Conservation (phyloP, 495 filamentous ascomycete species). For the Podospora comata region DNA sequence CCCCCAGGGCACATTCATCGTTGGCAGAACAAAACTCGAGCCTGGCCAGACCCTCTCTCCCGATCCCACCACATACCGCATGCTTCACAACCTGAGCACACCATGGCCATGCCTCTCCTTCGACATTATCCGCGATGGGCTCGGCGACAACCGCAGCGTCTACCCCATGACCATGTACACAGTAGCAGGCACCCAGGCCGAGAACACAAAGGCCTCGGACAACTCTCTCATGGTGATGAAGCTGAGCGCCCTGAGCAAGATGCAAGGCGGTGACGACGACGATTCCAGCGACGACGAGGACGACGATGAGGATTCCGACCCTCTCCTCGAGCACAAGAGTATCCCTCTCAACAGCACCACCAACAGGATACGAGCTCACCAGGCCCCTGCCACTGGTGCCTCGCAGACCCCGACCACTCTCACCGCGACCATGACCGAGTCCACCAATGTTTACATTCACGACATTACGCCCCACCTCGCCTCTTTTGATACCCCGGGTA, state of each 20-base stretch:
- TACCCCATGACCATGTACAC: slow-evolving; percentile 94
- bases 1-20: slow-evolving; percentile 75
- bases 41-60: slow-evolving; percentile 87
- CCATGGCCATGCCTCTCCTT: slow-evolving; percentile 97
- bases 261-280: slow-evolving; percentile 62
- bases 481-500: slow-evolving; percentile 85
- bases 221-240: slow-evolving; percentile 96
- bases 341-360: slow-evolving; percentile 82
- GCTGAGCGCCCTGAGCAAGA: slow-evolving; percentile 82
- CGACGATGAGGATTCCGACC: slow-evolving; percentile 76
- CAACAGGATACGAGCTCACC: slow-evolving; percentile 85
- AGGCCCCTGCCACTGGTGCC: slow-evolving; percentile 65
- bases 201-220: slow-evolving; percentile 66
- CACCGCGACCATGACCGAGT: slow-evolving; percentile 89
- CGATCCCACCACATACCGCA: slow-evolving; percentile 87
- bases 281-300: slow-evolving; percentile 71
- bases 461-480: slow-evolving; percentile 82
- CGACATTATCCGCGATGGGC: slow-evolving; percentile 81
- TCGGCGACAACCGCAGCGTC: slow-evolving; percentile 83
- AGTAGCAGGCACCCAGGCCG: slow-evolving; percentile 90
- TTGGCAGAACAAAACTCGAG: slow-evolving; percentile 79
- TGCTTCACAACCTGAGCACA: slow-evolving; percentile 88
- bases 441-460: slow-evolving; percentile 83
- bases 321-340: slow-evolving; percentile 87
- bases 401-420: slow-evolving; percentile 71